phyloP scores from a whole-genome alignment of 805 yeast genomes.

The Torulaspora maleeae region DNA sequence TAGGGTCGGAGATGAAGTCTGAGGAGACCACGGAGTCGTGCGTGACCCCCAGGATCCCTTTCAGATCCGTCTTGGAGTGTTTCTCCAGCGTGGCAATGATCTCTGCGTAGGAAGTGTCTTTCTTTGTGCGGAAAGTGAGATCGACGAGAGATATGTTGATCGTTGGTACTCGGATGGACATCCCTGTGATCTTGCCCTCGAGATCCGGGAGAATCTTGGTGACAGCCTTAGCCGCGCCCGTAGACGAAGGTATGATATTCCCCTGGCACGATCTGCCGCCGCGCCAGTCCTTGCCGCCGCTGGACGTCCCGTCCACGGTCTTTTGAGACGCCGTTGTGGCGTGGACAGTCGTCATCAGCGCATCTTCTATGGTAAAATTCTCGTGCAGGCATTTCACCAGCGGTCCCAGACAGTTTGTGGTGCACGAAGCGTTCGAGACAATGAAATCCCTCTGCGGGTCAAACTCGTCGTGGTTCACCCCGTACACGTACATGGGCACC shows the following conservation, averaged over 20 bases:
- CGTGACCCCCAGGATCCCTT: conserved; percentile 85
- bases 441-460: conserved; percentile 62
- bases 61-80: conserved; percentile 71
- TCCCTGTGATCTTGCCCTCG: conserved; percentile 91
- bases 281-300: conserved; percentile 87
- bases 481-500: conserved; percentile 93
- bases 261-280: conserved; percentile 97
- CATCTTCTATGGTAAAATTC: conserved; percentile 80
- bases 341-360: conserved; percentile 95
- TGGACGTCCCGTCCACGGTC: conserved; percentile 93
- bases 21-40: conserved; percentile 89
- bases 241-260: conserved; percentile 91
- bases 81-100: conserved; percentile 70
- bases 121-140: conserved; percentile 77
- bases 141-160: conserved; percentile 91
- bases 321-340: conserved; percentile 95
- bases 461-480: conserved; percentile 82
- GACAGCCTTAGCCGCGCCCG: conserved; percentile 98
- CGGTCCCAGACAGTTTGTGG: conserved; percentile 95
- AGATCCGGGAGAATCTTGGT: conserved; percentile 90
- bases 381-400: conserved; percentile 87
- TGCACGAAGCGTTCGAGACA: conserved; percentile 90
- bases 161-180: conserved; percentile 92
- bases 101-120: conserved; percentile 74
- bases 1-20: conserved; percentile 78